Evolutionary conservation across 305 asterid genomes (phyloP).

Genomic region (Fraxinus angustifolia): DNA sequence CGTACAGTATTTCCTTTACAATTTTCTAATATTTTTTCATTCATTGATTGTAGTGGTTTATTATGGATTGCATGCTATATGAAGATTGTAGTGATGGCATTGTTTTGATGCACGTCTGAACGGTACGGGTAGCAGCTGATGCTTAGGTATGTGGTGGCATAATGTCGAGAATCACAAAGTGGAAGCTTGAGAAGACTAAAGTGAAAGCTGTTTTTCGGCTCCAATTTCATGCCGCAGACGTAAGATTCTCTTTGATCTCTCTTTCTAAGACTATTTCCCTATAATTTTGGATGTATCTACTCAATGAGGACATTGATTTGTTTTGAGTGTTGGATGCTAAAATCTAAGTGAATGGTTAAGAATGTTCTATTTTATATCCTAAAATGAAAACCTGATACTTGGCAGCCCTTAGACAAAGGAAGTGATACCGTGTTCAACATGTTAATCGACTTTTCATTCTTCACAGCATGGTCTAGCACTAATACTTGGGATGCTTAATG

Average conservation of each 20-base stretch:
- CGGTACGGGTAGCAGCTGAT: slow-evolving; percentile 33
- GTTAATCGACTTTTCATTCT: background rate
- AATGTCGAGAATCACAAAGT: slow-evolving; percentile 88
- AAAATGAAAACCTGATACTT: background rate
- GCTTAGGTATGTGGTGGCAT: slow-evolving; percentile 44
- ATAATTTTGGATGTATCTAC: background rate
- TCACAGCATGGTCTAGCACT: background rate
- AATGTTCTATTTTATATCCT: background rate
- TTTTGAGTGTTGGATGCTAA: background rate
- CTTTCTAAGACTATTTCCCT: background rate
- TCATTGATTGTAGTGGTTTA: background rate
- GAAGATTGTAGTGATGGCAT: slow-evolving; percentile 24
- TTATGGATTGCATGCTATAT: slow-evolving; percentile 6
- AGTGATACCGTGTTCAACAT: background rate
- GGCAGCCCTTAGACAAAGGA: background rate
- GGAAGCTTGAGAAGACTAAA: slow-evolving; percentile 98
- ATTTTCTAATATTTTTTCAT: background rate
- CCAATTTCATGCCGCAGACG: slow-evolving; percentile 96
- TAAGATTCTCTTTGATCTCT: slow-evolving; percentile 32
- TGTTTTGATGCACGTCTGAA: slow-evolving; percentile 9
- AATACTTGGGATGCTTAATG: background rate
- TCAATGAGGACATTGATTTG: background rate
- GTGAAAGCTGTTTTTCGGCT: slow-evolving; percentile 98
- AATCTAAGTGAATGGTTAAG: background rate
- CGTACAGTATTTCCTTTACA: background rate